Percentiles rank a stretch among this genome's conserved stretches.
phyloP scores from a whole-genome alignment of 2,329 filamentous ascomycete species.

The Beauveria caledonica region DNA sequence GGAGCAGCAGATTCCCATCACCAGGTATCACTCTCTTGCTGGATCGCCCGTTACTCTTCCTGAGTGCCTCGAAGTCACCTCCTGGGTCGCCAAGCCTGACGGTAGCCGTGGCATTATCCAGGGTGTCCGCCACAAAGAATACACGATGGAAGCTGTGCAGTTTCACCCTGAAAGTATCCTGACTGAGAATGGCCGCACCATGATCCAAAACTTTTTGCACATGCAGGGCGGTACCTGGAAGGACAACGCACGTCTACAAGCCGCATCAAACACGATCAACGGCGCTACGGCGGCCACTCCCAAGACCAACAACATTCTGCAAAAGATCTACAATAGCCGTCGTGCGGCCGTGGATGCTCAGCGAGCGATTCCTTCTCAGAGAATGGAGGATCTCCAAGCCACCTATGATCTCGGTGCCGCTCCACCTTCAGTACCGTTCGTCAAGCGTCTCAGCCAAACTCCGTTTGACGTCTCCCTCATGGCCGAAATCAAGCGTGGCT shows the following conservation, averaged over 20 bases:
- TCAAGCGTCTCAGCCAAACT: slow-evolving; percentile 69
- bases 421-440: slow-evolving; percentile 74
- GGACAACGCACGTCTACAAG: slow-evolving; percentile 57
- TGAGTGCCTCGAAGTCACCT: slow-evolving; percentile 77
- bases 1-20: slow-evolving; percentile 74
- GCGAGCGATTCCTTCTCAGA: slow-evolving; percentile 76
- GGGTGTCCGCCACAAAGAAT: slow-evolving; percentile 90
- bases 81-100: slow-evolving; percentile 74
- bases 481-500: slow-evolving; percentile 95
- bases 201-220: slow-evolving; percentile 86
- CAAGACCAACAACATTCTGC: slow-evolving; percentile 77
- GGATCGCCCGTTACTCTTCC: slow-evolving; percentile 85
- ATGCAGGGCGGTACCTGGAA: slow-evolving; percentile 89
- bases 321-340: slow-evolving; percentile 81
- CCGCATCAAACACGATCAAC: slow-evolving; percentile 22
- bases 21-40: slow-evolving; percentile 91
- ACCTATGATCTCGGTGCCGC: slow-evolving; percentile 78
- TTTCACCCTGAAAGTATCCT: slow-evolving; percentile 98
- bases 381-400: slow-evolving; percentile 75
- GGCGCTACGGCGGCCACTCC: slow-evolving; percentile 21
- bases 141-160: slow-evolving; percentile 88
- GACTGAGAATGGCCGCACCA: slow-evolving; percentile 76
- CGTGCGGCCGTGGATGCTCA: slow-evolving; percentile 69
- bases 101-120: slow-evolving; percentile 84
- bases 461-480: slow-evolving; percentile 86